Percentiles rank a stretch among this genome's conserved stretches.
These are phyloP conservation scores for Atkinsonella texensis DNA, from an alignment of 2,329 filamentous ascomycete genomes.

Conservation along the genomic window DNA sequence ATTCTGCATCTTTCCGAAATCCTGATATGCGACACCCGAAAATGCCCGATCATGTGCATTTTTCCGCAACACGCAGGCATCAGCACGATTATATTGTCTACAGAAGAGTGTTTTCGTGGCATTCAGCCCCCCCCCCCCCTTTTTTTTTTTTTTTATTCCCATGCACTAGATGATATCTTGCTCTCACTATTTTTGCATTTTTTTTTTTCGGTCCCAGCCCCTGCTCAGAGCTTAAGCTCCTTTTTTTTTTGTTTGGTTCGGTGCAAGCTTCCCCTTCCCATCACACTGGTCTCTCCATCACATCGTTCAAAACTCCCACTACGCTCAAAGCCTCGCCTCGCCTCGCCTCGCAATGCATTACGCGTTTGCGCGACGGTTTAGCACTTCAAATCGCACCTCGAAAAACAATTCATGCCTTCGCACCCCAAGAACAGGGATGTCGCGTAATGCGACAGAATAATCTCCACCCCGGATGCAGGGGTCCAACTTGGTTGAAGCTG, in stretches of 20 bases:
- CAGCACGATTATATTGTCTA: not conserved
- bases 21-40: conserved; percentile 9
- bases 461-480: not conserved
- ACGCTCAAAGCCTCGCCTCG: too few relatives aligned
- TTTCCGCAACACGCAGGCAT: not conserved
- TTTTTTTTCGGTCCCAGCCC: not conserved
- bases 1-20: not conserved
- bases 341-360: not conserved
- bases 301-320: too few relatives aligned
- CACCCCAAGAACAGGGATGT: not conserved
- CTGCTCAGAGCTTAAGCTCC: too few relatives aligned
- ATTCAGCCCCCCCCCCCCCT: too few relatives aligned
- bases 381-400: not conserved
- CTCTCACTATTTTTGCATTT: not conserved
- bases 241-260: too few relatives aligned
- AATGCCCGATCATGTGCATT: conserved; percentile 7
- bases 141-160: not conserved
- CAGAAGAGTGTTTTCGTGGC: not conserved
- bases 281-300: too few relatives aligned
- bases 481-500: not conserved
- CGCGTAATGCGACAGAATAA: conserved; percentile 4
- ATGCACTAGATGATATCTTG: not conserved
- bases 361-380: not conserved
- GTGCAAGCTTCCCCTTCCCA: not conserved
- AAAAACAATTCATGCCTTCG: not conserved